phyloP scores from a whole-genome alignment of 495 filamentous ascomycete genomes.

The Penicillium taxi region DNA sequence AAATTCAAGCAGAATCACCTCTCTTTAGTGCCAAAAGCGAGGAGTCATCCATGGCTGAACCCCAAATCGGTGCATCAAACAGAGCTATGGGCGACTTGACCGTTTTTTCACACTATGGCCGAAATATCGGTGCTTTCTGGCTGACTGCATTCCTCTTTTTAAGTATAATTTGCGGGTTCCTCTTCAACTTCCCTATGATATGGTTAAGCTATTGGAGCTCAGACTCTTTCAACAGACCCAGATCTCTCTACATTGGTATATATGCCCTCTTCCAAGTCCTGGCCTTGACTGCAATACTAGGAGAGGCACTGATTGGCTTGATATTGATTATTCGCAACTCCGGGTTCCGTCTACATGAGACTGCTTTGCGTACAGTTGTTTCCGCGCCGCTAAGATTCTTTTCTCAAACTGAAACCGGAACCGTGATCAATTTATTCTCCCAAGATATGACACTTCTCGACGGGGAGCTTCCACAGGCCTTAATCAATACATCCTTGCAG shows the following conservation, averaged over 20 bases:
- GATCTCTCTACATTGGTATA: neutral
- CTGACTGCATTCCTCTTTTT: too few species aligned
- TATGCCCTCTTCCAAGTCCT: neutral
- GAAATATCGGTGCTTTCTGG: too few species aligned
- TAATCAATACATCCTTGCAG: slow-evolving; percentile 16
- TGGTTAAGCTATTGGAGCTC: neutral
- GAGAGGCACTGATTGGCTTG: neutral
- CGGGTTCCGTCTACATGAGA: neutral
- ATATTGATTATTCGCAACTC: neutral
- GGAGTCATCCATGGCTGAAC: too few species aligned
- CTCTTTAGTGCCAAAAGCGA: too few species aligned
- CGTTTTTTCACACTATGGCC: too few species aligned
- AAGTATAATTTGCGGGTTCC: neutral
- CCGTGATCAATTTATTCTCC: slow-evolving; percentile 10
- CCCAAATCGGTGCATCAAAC: too few species aligned
- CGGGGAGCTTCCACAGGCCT: slow-evolving; percentile 19
- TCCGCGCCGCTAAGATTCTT: slow-evolving; percentile 7
- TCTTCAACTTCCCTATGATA: neutral
- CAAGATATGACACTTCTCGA: slow-evolving; percentile 40
- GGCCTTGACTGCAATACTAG: too few species aligned
- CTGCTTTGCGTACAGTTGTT: neutral
- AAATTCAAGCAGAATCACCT: too few species aligned
- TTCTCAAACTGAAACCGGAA: slow-evolving; percentile 6
- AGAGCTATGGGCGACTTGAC: too few species aligned
- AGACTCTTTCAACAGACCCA: neutral